Base-by-base conservation (phyloP, 2,329 filamentous ascomycete species). In the Neurospora crassa region DNA sequence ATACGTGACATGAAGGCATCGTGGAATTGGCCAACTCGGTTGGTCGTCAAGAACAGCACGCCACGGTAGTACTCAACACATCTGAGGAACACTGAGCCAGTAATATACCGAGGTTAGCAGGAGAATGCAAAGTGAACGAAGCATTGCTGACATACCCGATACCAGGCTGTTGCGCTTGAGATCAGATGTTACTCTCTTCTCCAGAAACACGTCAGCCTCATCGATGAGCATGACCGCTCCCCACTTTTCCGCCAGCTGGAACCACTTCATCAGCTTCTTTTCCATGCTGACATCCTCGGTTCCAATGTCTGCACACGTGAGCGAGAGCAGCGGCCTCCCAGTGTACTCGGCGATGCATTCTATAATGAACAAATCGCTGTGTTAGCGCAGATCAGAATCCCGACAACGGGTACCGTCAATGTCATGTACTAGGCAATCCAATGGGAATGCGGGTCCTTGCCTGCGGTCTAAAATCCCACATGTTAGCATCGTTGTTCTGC, bases 21-120 rank as follows among this genome's bases (percentile, higher is more conserved):
- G 67, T 83, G 81, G 68, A 83, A 80, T 1, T 72, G 70, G 1
- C 78, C 74, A 34, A 83, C 80, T 18, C 74, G 72, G 67, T 77
- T 77, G 0, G 76, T 78, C 0, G 76, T 78, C 0, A 77, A 69
- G 45, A 76, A 77, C 0, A 77, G 69, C 6, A 77, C 76, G 2
- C 74, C 75, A 0, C 71, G 40, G 68, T 76, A 78, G 59, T 75
- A 76, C 43, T 78, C 75, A 3, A 77, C 70, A 10, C 69, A 72
- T 7, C 75, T 68, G 1, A 77, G 74, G 68, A 76, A 53, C 10
- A 53, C 45, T 53, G 29, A 29, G 29, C 29, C 29, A 29, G 29
- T 29, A 5, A 29, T 29, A 29, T 29, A 29, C 29, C 29, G 29
- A 29, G 29, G 29, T 29, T 29, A 29, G 29, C 29, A 5, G 29